Evolutionary conservation across 495 filamentous ascomycete species (phyloP).

Genomic region (Tuber umbilicatum): DNA sequence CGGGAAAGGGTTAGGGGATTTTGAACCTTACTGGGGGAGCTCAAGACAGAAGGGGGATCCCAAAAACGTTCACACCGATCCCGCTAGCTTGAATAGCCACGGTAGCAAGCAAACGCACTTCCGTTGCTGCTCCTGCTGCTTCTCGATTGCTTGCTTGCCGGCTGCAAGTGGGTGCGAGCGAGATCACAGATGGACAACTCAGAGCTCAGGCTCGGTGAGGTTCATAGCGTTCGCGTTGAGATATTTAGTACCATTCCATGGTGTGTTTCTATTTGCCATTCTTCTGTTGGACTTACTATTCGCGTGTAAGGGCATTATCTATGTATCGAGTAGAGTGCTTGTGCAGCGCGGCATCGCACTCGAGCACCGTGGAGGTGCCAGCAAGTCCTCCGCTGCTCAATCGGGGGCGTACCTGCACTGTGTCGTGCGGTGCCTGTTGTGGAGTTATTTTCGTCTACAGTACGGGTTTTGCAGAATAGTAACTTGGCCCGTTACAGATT

Average conservation of each 20-base stretch:
- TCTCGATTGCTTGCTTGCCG: background rate
- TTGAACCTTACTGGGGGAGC: background rate
- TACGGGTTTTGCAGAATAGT: background rate
- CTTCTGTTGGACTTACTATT: background rate
- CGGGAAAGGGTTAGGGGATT: background rate
- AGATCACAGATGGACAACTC: slow-evolving; percentile 2
- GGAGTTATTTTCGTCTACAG: background rate
- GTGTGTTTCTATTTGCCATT: background rate
- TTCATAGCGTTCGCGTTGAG: background rate
- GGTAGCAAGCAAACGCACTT: background rate
- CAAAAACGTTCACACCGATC: background rate
- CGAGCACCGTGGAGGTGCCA: background rate
- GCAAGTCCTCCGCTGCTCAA: background rate
- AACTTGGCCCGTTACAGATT: background rate
- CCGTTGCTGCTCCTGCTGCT: background rate
- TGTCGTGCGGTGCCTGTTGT: background rate
- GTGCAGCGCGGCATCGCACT: background rate
- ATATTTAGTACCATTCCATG: background rate
- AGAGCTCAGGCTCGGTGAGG: background rate
- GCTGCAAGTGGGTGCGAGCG: slow-evolving; percentile 1
- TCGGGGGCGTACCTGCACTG: background rate
- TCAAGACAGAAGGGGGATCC: slow-evolving; percentile 3
- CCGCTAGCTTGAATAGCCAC: background rate
- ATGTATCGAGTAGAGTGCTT: slow-evolving; percentile 1
- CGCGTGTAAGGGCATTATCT: background rate